phyloP scores from a whole-genome alignment of 345 rosid genomes.

The Gossypium mustelinum region DNA sequence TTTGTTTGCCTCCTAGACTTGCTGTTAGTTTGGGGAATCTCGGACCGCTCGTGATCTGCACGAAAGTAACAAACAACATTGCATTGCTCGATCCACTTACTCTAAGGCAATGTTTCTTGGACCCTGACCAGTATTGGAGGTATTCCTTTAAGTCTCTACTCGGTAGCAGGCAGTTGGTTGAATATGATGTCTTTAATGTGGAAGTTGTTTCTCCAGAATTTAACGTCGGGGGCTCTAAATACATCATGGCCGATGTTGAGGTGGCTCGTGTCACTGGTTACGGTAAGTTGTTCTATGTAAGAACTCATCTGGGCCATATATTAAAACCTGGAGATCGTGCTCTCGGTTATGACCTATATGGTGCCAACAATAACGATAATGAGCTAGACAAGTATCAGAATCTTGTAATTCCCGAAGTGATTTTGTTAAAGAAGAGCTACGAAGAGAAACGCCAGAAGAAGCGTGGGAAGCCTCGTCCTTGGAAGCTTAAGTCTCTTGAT shows the following conservation, averaged over 20 bases:
- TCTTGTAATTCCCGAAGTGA: slow-evolving; percentile 40
- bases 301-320: slow-evolving; percentile 51
- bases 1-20: slow-evolving; percentile 42
- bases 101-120: slow-evolving; percentile 44
- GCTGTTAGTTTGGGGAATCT: slow-evolving; percentile 46
- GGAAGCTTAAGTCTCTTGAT: slow-evolving; percentile 38
- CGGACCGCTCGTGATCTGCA: slow-evolving; percentile 59
- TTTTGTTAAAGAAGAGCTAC: slow-evolving; percentile 52
- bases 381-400: slow-evolving; percentile 44
- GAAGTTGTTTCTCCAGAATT: slow-evolving; percentile 34
- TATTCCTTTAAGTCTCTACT: slow-evolving; percentile 39
- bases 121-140: slow-evolving; percentile 48
- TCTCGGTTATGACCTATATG: slow-evolving; percentile 45
- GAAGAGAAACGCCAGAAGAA: slow-evolving; percentile 53
- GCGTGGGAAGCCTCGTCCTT: slow-evolving; percentile 35
- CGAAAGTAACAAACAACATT: slow-evolving; percentile 49
- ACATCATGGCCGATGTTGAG: slow-evolving; percentile 43
- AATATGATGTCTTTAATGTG: slow-evolving; percentile 52
- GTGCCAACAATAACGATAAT: slow-evolving; percentile 42
- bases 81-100: slow-evolving; percentile 50
- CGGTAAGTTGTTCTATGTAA: slow-evolving; percentile 40
- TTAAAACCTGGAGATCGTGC: slow-evolving; percentile 55
- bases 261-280: slow-evolving; percentile 48
- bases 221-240: slow-evolving; percentile 41
- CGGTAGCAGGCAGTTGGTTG: slow-evolving; percentile 52